Evolutionary conservation across 2,329 filamentous ascomycete species (phyloP).

Genomic region (Trichoderma semiorbis): DNA sequence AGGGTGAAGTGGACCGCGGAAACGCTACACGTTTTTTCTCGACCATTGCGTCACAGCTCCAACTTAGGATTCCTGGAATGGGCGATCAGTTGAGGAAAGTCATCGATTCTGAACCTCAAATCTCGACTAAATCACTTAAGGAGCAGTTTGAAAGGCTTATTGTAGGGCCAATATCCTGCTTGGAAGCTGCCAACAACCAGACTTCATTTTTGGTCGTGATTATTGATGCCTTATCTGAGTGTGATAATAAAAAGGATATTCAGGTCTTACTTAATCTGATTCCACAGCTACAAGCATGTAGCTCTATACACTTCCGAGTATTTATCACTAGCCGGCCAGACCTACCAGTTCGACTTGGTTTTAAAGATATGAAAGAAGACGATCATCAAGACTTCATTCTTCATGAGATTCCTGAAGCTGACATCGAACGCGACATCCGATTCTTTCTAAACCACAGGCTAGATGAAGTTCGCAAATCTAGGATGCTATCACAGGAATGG

Average conservation of each 20-base stretch:
- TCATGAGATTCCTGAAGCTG: neutral
- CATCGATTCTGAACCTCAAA: neutral
- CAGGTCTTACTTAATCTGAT: neutral
- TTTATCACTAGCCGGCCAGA: neutral
- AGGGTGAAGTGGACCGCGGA: neutral
- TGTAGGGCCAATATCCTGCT: fast-evolving
- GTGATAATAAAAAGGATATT: neutral
- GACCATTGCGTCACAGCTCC: neutral
- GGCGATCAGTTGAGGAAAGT: neutral
- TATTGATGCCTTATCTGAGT: neutral
- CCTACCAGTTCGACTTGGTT: neutral
- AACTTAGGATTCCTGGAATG: neutral
- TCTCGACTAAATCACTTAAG: neutral
- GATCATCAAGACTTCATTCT: neutral
- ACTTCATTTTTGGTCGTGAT: neutral
- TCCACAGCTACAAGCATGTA: neutral
- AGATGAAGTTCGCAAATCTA: neutral
- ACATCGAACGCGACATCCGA: neutral
- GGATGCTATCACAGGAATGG: neutral
- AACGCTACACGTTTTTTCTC: neutral
- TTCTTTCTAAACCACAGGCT: neutral
- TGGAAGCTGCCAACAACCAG: fast-evolving
- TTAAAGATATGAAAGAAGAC: neutral
- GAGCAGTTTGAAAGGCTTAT: neutral
- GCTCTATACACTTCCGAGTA: neutral